Evolutionary conservation across 1,284 basidiomycete genomes (phyloP), one percentile per base, ranked within the genome.

Genomic region (Cerioporus squamosus): DNA sequence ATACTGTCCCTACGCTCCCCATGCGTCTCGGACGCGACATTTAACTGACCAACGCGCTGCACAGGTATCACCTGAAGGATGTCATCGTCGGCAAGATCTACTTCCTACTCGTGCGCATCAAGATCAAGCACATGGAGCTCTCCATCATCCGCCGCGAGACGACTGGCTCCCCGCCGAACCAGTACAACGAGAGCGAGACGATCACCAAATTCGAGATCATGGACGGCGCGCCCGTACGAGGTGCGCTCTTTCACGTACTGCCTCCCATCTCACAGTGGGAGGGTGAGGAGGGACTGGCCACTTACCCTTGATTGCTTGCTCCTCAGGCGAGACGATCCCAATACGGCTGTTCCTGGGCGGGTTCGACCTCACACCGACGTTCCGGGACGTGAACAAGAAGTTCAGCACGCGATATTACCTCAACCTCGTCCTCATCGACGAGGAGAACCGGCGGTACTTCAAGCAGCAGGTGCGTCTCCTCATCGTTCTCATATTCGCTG

Each of bases 181-280:
- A 97, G 77, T 99, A 99, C 77, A 99, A 98, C 74, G 97, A 99
- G 76, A 95, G 91, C 65, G 97, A 99, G 73, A 99, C 97, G 5
- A 99, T 99, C 69, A 98, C 97, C 26, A 99, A 99, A 76, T 98
- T 98, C 71, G 97, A 98, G 76, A 98, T 99, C 69, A 98, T 98
- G 97, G 95, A 97, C 72, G 95, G 95, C 8, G 94, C 95, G 5
- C 95, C 95, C 1, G 95, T 98, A 18, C 84, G 95, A 77, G 94
- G 94, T 88, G 60, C 51, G 81, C 68, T 42, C 2, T 23, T 54
- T 47, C 12, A 5, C 5, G 3, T 20, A 26, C 36, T 29, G 26
- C 22, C 22, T 20, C 15, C 22, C 4, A 10, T 38, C 29, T 10
- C 29, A n/a, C 6, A 14, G 26, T 10, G 1, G 33, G 12, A n/a